Conservation (phyloP, 2,329 filamentous ascomycete species). For the Beauveria sp. region DNA sequence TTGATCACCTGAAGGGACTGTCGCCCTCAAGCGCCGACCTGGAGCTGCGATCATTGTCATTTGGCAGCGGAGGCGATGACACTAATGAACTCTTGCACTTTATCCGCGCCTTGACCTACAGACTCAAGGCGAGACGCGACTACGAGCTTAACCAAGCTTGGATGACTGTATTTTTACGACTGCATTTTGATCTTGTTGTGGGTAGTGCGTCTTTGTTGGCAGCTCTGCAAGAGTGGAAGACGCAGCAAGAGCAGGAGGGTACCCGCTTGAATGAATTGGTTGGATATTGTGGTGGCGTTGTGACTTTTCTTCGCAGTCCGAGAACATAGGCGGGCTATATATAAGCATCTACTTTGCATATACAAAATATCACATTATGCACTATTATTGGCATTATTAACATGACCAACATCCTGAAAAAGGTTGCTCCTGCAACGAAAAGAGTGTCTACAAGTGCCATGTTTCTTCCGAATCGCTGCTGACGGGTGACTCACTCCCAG, state of each 20-base stretch:
- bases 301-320: constrained; percentile 67
- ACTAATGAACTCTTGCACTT: constrained; percentile 72
- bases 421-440: no score
- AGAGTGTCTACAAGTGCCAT: no score
- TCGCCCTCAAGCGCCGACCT: constrained; percentile 82
- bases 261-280: constrained; percentile 67
- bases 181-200: constrained; percentile 59
- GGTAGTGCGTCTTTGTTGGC: constrained; percentile 45
- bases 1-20: constrained; percentile 72
- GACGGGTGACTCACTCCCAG: no score
- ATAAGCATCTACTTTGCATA: background rate
- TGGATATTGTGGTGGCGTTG: constrained; percentile 81
- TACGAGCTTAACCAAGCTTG: constrained; percentile 94
- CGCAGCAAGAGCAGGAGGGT: constrained; percentile 63
- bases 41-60: constrained; percentile 73
- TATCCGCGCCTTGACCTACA: constrained; percentile 67
- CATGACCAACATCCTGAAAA: no score
- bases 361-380: background rate
- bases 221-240: constrained; percentile 62
- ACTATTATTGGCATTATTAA: background rate
- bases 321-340: constrained; percentile 31
- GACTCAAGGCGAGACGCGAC: constrained; percentile 63
- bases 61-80: constrained; percentile 36
- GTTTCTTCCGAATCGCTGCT: no score
- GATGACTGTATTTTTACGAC: constrained; percentile 87